A percentile compares a stretch with the other conserved stretches of the same genome.
phyloP scores from a whole-genome alignment of 495 filamentous ascomycete species.

The Hapsidospora chrysogenum region DNA sequence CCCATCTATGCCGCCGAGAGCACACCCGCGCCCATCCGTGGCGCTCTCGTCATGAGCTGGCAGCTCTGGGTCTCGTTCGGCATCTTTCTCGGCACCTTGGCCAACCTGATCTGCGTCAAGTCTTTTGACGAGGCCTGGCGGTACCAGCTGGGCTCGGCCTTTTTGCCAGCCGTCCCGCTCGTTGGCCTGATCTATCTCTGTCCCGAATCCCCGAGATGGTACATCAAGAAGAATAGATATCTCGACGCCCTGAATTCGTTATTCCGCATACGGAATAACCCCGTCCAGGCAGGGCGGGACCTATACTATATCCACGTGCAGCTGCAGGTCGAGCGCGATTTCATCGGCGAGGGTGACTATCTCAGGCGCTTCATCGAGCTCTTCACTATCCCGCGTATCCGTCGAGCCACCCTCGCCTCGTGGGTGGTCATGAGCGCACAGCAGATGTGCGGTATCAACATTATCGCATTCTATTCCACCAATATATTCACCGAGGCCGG shows the following conservation, averaged over 20 bases:
- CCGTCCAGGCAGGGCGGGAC: conserved; percentile 57
- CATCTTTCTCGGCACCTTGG: conserved; percentile 52
- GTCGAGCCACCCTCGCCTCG: conserved; percentile 44
- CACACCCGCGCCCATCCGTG: conserved; percentile 53
- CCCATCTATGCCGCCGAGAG: conserved; percentile 68
- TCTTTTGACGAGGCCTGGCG: conserved; percentile 48
- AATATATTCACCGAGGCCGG: conserved; percentile 41
- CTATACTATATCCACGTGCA: conserved; percentile 57
- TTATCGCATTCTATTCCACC: conserved; percentile 19
- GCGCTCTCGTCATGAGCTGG: conserved; percentile 68
- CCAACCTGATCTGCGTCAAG: conserved; percentile 48
- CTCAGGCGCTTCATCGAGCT: conserved; percentile 41
- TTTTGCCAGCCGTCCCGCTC: conserved; percentile 57
- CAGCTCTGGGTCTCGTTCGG: conserved; percentile 77
- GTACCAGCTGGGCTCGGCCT: conserved; percentile 62
- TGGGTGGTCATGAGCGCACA: conserved; percentile 50
- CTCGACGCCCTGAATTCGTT: conserved; percentile 45
- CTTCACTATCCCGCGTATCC: conserved; percentile 40
- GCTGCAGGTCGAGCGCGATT: conserved; percentile 19
- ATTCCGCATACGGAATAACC: conserved; percentile 39
- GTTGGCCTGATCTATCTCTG: conserved; percentile 50
- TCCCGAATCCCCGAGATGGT: conserved; percentile 53
- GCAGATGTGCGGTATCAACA: conserved; percentile 39
- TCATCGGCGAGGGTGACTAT: conserved; percentile 22
- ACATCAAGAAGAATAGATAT: conserved; percentile 44